Evolutionary conservation across 257 asterid genomes (phyloP), one percentile per base, ranked within the genome.

Genomic region (Nicotiana tomentosiformis): DNA sequence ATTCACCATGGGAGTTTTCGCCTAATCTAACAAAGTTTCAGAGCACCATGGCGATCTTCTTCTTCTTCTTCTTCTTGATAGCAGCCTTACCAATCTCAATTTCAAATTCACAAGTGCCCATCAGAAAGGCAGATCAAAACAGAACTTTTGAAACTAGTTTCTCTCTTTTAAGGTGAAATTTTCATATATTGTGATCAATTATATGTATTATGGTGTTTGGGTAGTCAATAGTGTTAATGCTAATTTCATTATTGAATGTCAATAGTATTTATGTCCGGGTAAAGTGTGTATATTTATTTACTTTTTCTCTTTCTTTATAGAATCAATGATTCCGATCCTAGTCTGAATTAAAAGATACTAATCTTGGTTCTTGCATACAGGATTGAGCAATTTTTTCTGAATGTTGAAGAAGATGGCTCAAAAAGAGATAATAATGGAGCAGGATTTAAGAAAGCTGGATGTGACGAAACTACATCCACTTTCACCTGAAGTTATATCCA

Each of bases 401-500:
- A 67, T 57, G 26, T 57, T 57, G 23, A 95, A 88, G 65, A 95
- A 88, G 65, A 95, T 95, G 97, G 87, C 97, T 83, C 90, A 87
- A 80, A 93, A 91, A 85, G 98, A 98, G 4, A 85, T 95, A 84
- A 95, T 95, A 85, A 95, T 95, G 98, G 97, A 95, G 91, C 98
- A 95, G 90, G 98, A 95, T 78, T 78, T 93, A 56, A 91, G 95
- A 85, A 92, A 93, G 92, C 88, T 95, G 89, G 99, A 95, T 93
- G 97, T 93, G 55, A 82, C 92, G 1, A 83, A 81, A 29, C 86
- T 95, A 80, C 88, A 93, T 93, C 98, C 99, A 66, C 97, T 95
- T 20, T 92, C 99, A n/a, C 99, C 97, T 66, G 99, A 95, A 88
- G 99, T 95, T 77, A 93, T 95, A 82, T 92, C 97, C 84, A 95